Base-by-base conservation (phyloP, 805 yeast genomes). In the Blastobotrys mokoenaii region DNA sequence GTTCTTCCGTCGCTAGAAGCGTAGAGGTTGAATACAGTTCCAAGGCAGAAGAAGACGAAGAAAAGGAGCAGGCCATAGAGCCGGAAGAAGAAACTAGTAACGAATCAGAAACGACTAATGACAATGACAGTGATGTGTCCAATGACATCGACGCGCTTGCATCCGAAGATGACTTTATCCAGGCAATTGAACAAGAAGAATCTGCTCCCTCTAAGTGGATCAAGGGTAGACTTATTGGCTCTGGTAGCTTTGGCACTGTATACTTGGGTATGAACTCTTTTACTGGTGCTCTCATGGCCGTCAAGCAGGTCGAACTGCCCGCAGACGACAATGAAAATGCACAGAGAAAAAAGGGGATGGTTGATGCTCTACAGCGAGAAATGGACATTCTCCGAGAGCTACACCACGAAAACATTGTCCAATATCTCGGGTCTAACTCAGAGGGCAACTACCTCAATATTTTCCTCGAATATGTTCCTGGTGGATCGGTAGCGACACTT, bases 281-380 rank as follows among this genome's bases (percentile, higher is more conserved):
- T 30, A 88, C 95, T 0, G 98, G 98, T 37, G 97, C 88, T 60
- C 70, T 93, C 43, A 86, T 90, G 95, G 98, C 97, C 1, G 96
- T 93, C 15, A 93, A 93, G 59, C 96, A 89, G 61, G 96, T 93
- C 1, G 83, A 82, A 40, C 61, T 89, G 14, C 81, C 84, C 1
- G 63, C 48, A 46, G 72, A 58, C 15, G 56, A 51, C 31, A 54
- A 51, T 15, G 61, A 49, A 39, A 65, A 38, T 46, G 68, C 44
- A 51, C 68, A 39, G 53, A 63, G 57, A 47, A 74, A 73, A 50
- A 64, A 63, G 43, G 67, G 69, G 46, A 80, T 88, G 82, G 76
- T 84, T 12, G 87, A 82, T 51, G 94, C 95, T 0, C 63, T 87
- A 48, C 86, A 84, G 47, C 53, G 68, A 53, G 97, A 88, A 64